A percentile compares a stretch with the other conserved stretches of the same genome.
Conservation (phyloP, 2,329 filamentous ascomycete species). For the Phoma sp. region DNA sequence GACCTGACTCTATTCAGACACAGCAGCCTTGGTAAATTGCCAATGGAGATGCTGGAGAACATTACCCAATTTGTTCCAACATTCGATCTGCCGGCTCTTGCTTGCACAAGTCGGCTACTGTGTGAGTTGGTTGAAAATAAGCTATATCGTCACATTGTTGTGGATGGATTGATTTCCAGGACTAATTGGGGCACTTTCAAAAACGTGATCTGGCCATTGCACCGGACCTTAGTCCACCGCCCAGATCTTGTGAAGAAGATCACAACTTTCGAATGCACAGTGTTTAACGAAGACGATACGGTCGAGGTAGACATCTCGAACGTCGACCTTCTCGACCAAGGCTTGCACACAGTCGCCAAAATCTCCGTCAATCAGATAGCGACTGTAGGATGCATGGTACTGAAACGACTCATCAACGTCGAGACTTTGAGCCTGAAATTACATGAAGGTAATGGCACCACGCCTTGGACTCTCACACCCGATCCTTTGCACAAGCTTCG, state of each 20-base stretch:
- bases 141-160: neutral
- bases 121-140: neutral
- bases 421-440: neutral
- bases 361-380: neutral
- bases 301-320: neutral
- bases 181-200: no score
- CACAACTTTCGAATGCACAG: neutral
- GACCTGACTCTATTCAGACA: neutral
- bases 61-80: neutral
- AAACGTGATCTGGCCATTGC: neutral
- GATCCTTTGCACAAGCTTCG: neutral
- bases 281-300: neutral
- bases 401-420: neutral
- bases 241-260: neutral
- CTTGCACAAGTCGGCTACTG: neutral
- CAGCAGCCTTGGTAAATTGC: neutral
- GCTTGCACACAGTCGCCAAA: neutral
- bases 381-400: neutral
- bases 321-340: neutral
- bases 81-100: neutral
- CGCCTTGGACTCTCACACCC: no score
- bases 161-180: neutral
- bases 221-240: neutral
- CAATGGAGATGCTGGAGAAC: neutral
- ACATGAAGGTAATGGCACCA: no score